Conservation (phyloP, 192 early-diverging fungal species). For the Irineochytrium annulatum region DNA sequence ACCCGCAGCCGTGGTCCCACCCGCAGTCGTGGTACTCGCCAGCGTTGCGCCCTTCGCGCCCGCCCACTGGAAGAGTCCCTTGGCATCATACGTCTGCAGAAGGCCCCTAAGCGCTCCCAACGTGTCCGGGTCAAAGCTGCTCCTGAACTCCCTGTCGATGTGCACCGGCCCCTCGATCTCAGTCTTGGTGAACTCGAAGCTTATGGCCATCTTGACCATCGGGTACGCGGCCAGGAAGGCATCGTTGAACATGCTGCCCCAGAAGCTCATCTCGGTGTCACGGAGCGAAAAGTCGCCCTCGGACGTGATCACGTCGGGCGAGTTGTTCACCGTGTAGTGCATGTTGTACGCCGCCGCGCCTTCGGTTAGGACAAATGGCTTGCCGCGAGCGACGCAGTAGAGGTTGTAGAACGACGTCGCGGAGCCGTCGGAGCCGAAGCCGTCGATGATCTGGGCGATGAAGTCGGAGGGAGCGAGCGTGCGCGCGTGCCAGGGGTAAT, state of each 20-base stretch:
- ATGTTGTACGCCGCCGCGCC: background rate
- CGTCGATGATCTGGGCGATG: constrained; percentile 19
- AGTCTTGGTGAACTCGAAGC: constrained; percentile 23
- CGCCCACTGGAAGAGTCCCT: too few species aligned
- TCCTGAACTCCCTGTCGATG: constrained; percentile 17
- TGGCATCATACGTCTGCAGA: too few species aligned
- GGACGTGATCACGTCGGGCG: too few species aligned
- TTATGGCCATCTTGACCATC: constrained; percentile 19
- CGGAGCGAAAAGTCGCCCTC: too few species aligned
- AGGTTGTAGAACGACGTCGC: constrained; percentile 13
- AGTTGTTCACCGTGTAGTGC: too few species aligned
- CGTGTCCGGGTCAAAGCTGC: constrained; percentile 12
- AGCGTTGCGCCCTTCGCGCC: too few species aligned
- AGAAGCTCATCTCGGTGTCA: constrained; percentile 13
- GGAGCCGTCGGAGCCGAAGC: background rate
- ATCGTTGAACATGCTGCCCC: constrained; percentile 18
- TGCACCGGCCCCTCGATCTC: background rate
- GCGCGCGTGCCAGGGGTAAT: constrained; percentile 12
- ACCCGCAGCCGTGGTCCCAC: too few species aligned
- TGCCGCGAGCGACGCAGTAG: constrained; percentile 13
- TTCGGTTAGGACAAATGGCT: constrained; percentile 5
- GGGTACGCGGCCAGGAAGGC: constrained; percentile 9
- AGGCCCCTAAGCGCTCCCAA: too few species aligned
- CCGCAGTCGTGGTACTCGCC: too few species aligned
- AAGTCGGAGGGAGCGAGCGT: constrained; percentile 5